Evolutionary conservation across 768 basidiomycete species (phyloP), one percentile per base, ranked within the genome.

Genomic region (Psilocybe azurescens): DNA sequence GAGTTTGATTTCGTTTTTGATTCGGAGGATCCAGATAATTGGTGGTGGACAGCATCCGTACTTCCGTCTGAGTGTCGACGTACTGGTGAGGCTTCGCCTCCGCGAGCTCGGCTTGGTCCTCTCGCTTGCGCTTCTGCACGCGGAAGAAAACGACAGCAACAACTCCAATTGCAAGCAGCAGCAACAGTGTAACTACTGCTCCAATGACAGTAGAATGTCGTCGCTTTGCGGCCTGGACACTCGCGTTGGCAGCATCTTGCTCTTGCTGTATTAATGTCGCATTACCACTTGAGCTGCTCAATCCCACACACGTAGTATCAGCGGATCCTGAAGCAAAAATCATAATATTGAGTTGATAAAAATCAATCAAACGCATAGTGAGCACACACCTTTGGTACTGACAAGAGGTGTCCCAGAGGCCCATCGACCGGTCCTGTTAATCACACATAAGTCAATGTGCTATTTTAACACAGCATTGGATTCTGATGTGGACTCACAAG

Each of bases 341-440:
- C 24, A 24, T 24, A 28, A 41, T 41, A 41, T 53, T 52, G 62
- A 20, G n/a, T 29, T 38, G 47, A 11, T 24, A 65, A 20, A 38
- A 44, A 16, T 36, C 33, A 59, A 41, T 14, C 60, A 62, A 2
- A 79, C 41, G 0, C 62, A 62, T 13, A 58, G 1, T 14, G 76
- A 77, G 49, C 74, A 70, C 62, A 53, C 58, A 74, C 77, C 76
- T 59, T 56, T 58, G 3, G 77, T 78, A 18, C 61, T 63, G 10
- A 78, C 70, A 9, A 72, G 57, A 1, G 74, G 72, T 2, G 72
- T 73, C 32, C 75, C 75, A 3, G 58, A 62, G 14, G 77, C 79
- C 76, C 78, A 78, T 53, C 73, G 70, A n/a, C 79, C 81, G 32
- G 74, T 75, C 36, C 82, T 84, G 61, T 44, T 53, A 44, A 58